Evolutionary conservation across 1,139 yeast species (phyloP), one percentile per base, ranked within the genome.

Genomic region (Magnusiomyces sp.): DNA sequence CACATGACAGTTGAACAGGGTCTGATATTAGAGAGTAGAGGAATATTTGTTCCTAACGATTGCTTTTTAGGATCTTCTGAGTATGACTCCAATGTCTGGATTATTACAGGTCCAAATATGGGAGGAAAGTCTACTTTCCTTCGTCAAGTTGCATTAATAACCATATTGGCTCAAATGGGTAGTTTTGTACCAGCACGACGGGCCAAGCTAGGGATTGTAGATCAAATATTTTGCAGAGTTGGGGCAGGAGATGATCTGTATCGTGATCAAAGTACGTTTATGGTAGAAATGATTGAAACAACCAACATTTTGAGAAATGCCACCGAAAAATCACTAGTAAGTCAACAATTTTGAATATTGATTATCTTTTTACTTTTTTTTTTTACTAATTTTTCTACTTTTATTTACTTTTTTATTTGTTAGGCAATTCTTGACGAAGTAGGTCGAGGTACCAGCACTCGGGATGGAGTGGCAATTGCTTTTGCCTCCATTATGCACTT

Each of bases 261-360:
- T 62, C 80, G 87, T 53, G 94, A 90, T 57, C 75, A 89, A 66
- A 86, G 95, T 56, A 90, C 98, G 0, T 92, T 92, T 61, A 89
- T 92, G 97, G 95, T 90, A 14, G 97, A 92, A 60, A 90, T 92
- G 97, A 77, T 87, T n/a, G 98, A 92, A 62, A 87, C 96, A 0
- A 83, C 95, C 27, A 75, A 78, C 55, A 89, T 92, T 38, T 67
- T 92, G 49, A 73, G 76, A 45, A 79, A 85, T 53, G 95, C 97
- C 1, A 88, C 97, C 0, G 62, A 73, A 0, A 67, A 74, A 42
- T 89, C 97, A 0, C 67, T 92, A 9, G 46, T 42, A 10, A 42
- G 29, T 32, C 13, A 10, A 13, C 9, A 32, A 10, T 7, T 19
- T 34, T 5, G 14, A 9, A 34, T n/a, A 34, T 34, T 7, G 29